phyloP scores from a whole-genome alignment of 306 rosid genomes.

The Canavalia ensiformis region DNA sequence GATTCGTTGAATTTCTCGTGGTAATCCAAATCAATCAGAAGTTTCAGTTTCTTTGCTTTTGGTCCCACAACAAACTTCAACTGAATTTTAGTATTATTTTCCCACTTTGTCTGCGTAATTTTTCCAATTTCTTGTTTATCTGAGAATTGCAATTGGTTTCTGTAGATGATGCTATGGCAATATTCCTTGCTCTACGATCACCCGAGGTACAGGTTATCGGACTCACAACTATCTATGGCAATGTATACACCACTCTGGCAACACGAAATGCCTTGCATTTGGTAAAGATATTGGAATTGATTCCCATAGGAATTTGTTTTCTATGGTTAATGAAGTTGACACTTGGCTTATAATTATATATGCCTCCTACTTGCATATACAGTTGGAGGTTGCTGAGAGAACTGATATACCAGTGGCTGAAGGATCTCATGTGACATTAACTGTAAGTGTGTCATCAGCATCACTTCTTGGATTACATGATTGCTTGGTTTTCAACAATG shows the following conservation, averaged over 20 bases:
- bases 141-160: slow-evolving; percentile 30
- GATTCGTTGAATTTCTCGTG: not conserved
- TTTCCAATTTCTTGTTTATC: slow-evolving; percentile 44
- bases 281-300: slow-evolving; percentile 54
- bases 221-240: slow-evolving; percentile 90
- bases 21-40: not conserved
- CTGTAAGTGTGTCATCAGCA: slow-evolving; percentile 56
- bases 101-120: not conserved
- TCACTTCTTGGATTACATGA: not conserved
- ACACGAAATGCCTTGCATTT: slow-evolving; percentile 97
- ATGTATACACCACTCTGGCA: slow-evolving; percentile 87
- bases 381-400: slow-evolving; percentile 95
- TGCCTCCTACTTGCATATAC: slow-evolving; percentile 33
- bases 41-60: slow-evolving; percentile 8
- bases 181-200: slow-evolving; percentile 80
- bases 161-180: slow-evolving; percentile 96
- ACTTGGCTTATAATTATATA: slow-evolving; percentile 14
- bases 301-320: not conserved
- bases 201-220: slow-evolving; percentile 88
- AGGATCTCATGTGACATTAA: slow-evolving; percentile 90
- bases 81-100: not conserved
- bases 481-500: not conserved
- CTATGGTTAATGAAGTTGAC: not conserved
- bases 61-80: not conserved
- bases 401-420: slow-evolving; percentile 96